These are phyloP conservation scores for Diospyros kaki DNA, from an alignment of 148 eudicot genomes.

Conservation along the genomic window DNA sequence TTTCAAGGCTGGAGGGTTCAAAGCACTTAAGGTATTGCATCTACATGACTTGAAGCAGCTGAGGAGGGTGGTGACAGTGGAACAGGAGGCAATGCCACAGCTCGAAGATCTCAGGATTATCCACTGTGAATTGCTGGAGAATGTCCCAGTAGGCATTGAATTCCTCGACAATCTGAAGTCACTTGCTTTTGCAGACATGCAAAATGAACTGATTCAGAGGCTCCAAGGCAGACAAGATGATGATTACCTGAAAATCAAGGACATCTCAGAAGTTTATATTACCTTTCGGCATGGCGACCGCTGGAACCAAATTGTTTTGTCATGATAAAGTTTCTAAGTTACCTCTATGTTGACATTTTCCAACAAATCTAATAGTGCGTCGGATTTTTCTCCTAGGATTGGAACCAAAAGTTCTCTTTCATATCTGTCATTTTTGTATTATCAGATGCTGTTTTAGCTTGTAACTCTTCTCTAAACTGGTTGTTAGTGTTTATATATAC, in stretches of 20 bases:
- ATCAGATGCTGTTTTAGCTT: no score
- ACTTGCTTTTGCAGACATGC: background rate
- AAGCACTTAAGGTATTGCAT: background rate
- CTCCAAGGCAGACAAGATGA: background rate
- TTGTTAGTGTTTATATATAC: no score
- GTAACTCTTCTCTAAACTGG: no score
- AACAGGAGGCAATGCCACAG: constrained; percentile 20
- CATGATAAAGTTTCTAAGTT: no score
- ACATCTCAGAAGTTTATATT: background rate
- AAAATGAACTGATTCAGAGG: background rate
- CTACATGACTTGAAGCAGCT: background rate
- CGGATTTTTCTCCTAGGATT: no score
- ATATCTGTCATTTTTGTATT: no score
- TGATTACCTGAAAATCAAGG: background rate
- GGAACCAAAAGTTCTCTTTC: no score
- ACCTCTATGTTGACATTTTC: no score
- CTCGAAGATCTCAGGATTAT: background rate
- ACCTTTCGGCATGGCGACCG: no score
- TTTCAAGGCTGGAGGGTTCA: constrained; percentile 15
- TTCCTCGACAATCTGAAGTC: background rate
- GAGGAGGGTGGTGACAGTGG: constrained; percentile 11
- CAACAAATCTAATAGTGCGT: no score
- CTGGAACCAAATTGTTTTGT: no score
- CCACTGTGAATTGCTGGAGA: background rate
- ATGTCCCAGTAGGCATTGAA: background rate